A percentile compares a stretch with the other conserved stretches of the same genome.
phyloP scores from a whole-genome alignment of 2,329 filamentous ascomycete species.

The Trichoderma hamatum region DNA sequence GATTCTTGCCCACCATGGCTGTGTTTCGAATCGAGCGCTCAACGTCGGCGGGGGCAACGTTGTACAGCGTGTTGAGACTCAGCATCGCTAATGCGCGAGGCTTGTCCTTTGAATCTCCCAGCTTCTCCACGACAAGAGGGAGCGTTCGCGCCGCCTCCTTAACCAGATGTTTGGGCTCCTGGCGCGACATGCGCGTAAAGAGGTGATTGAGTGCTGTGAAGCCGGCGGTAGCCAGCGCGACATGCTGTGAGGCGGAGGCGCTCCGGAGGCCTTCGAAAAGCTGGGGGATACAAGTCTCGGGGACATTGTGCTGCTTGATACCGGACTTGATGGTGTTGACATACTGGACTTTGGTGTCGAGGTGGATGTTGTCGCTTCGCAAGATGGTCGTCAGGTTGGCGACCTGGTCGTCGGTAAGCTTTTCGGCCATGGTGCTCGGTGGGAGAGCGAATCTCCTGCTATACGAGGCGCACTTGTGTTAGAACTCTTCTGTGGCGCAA shows the following conservation, averaged over 20 bases:
- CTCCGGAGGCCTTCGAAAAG: slow-evolving; percentile 82
- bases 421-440: slow-evolving; percentile 54
- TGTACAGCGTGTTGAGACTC: slow-evolving; percentile 77
- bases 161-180: slow-evolving; percentile 74
- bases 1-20: slow-evolving; percentile 78
- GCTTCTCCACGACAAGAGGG: slow-evolving; percentile 76
- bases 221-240: slow-evolving; percentile 76
- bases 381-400: slow-evolving; percentile 56
- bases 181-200: slow-evolving; percentile 80
- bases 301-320: slow-evolving; percentile 92
- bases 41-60: slow-evolving; percentile 69
- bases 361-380: slow-evolving; percentile 64
- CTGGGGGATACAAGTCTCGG: slow-evolving; percentile 68
- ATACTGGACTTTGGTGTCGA: slow-evolving; percentile 71
- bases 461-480: neutral
- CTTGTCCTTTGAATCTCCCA: slow-evolving; percentile 88
- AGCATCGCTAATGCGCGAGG: slow-evolving; percentile 74
- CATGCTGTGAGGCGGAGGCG: slow-evolving; percentile 76
- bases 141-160: slow-evolving; percentile 73
- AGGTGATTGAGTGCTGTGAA: slow-evolving; percentile 89
- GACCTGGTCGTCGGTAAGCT: slow-evolving; percentile 62
- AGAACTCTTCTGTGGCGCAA: slow-evolving; percentile 10
- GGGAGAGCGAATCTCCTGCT: slow-evolving; percentile 15
- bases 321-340: slow-evolving; percentile 79
- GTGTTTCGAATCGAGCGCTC: slow-evolving; percentile 78